Conservation (phyloP, 768 basidiomycete species). For the Pulveroboletus frians region DNA sequence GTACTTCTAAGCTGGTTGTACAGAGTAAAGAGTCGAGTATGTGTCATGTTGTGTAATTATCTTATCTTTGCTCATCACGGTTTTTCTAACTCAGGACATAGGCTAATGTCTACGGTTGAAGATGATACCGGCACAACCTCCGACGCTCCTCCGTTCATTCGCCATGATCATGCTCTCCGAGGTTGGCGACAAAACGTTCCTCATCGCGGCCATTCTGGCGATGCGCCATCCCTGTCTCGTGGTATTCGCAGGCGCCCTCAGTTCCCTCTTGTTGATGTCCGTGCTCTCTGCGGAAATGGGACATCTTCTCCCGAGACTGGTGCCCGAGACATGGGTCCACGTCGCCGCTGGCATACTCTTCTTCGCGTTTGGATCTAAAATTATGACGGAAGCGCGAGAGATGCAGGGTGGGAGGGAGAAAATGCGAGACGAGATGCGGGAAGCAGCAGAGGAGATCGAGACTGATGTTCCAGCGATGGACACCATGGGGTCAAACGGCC, state of each 20-base stretch:
- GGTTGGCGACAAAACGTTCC: slow-evolving; percentile 93
- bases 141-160: slow-evolving; percentile 70
- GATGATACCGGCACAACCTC: slow-evolving; percentile 8
- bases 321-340: slow-evolving; percentile 68
- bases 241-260: slow-evolving; percentile 87
- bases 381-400: slow-evolving; percentile 77
- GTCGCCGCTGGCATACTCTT: slow-evolving; percentile 76
- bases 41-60: too few species aligned
- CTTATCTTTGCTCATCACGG: neutral
- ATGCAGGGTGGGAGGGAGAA: slow-evolving; percentile 79
- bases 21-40: too few species aligned
- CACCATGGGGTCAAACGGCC: slow-evolving; percentile 27
- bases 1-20: neutral
- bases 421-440: slow-evolving; percentile 90
- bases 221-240: slow-evolving; percentile 85
- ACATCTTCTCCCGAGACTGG: slow-evolving; percentile 77
- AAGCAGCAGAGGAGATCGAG: slow-evolving; percentile 94
- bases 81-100: slow-evolving; percentile 10
- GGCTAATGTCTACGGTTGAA: slow-evolving; percentile 18
- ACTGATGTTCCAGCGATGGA: slow-evolving; percentile 58
- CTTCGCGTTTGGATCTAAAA: slow-evolving; percentile 83
- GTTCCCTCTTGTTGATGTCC: slow-evolving; percentile 88
- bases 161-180: slow-evolving; percentile 89
- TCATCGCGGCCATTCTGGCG: slow-evolving; percentile 85
- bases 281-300: slow-evolving; percentile 92